Evolutionary conservation across 371 early-diverging fungal genomes (phyloP).

Genomic region (Mortierella sp.): DNA sequence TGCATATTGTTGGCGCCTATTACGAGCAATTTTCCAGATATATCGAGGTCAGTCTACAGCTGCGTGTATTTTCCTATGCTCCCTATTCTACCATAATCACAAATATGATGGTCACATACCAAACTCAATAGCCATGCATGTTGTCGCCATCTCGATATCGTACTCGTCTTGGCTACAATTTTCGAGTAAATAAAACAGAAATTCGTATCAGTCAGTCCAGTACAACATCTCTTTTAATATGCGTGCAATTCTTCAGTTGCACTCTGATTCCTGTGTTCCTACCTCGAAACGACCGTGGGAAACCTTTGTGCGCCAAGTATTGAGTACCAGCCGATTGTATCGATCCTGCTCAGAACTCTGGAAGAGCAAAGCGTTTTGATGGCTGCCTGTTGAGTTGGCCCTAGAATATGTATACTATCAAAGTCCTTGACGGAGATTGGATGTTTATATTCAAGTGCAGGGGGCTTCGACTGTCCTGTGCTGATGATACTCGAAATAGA

Average conservation of each 20-base stretch:
- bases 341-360: constrained; percentile 47
- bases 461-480: constrained; percentile 27
- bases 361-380: constrained; percentile 65
- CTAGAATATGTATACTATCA: constrained; percentile 58
- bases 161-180: constrained; percentile 76
- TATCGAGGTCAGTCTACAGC: neutral
- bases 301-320: constrained; percentile 64
- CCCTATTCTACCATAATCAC: neutral
- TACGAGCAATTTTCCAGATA: neutral
- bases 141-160: constrained; percentile 79
- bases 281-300: constrained; percentile 63
- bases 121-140: constrained; percentile 73
- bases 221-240: neutral
- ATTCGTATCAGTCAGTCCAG: neutral
- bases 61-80: too few species aligned
- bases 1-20: constrained; percentile 74
- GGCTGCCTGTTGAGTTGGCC: constrained; percentile 56
- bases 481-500: constrained; percentile 41
- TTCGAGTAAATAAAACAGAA: neutral
- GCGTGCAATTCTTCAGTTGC: neutral
- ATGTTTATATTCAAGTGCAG: constrained; percentile 40
- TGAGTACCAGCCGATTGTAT: constrained; percentile 60
- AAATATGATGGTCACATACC: constrained; percentile 54
- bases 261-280: constrained; percentile 20
- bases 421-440: constrained; percentile 49